These are phyloP conservation scores for Phytophthora quininea DNA, from an alignment of 352 stramenopile species.

Conservation along the genomic window DNA sequence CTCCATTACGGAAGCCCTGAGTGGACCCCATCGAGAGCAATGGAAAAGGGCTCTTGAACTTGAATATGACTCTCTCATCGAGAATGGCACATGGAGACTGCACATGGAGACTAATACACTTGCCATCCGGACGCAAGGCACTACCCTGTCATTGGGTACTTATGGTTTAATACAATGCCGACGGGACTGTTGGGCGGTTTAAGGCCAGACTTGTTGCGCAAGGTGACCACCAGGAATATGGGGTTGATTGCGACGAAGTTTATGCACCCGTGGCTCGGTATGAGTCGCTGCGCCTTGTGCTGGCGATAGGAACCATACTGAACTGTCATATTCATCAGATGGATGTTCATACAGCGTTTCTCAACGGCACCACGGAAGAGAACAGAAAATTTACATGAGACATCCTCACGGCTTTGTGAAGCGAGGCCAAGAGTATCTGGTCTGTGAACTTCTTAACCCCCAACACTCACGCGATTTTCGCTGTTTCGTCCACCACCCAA, in stretches of 20 bases:
- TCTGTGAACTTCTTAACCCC: conserved; percentile 26
- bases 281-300: conserved; percentile 10
- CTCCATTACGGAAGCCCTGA: conserved; percentile 8
- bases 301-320: conserved; percentile 19
- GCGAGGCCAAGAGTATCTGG: conserved; percentile 9
- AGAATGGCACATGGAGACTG: conserved; percentile 13
- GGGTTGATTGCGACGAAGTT: conserved; percentile 11
- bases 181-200: conserved; percentile 16
- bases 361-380: conserved; percentile 20
- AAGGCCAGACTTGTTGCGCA: conserved; percentile 17
- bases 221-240: conserved; percentile 20
- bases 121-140: conserved; percentile 5
- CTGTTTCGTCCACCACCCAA: too few species aligned
- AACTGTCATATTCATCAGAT: conserved; percentile 23
- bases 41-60: conserved; percentile 11
- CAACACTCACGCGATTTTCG: too few species aligned
- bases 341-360: conserved; percentile 19
- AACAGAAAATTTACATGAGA: conserved; percentile 21
- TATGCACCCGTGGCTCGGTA: conserved; percentile 16
- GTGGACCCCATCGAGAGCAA: conserved; percentile 8
- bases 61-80: conserved; percentile 11
- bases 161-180: conserved; percentile 14
- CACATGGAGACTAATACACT: not conserved
- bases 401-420: conserved; percentile 9
- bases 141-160: conserved; percentile 19